Conservation (phyloP, 805 yeast genomes). For the Wickerhamiella bombiphila region DNA sequence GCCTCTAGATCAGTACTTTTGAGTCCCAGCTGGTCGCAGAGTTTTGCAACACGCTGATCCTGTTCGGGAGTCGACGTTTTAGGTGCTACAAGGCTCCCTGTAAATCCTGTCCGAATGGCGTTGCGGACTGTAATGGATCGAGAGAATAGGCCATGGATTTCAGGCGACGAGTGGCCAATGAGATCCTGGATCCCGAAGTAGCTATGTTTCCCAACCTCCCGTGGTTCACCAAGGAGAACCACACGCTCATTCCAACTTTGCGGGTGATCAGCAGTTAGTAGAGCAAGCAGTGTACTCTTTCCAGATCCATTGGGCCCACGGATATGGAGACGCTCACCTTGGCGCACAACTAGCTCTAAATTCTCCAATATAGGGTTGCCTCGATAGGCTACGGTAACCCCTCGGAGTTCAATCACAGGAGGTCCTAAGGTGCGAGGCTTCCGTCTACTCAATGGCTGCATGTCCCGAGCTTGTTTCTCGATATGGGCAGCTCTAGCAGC, state of each 20-base stretch:
- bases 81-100: constrained; percentile 50
- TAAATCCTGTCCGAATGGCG: constrained; percentile 57
- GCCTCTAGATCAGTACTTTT: constrained; percentile 22
- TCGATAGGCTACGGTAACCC: constrained; percentile 51
- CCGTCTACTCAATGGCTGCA: constrained; percentile 1
- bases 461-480: constrained; percentile 1
- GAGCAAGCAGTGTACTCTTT: constrained; percentile 70
- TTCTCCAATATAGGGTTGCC: constrained; percentile 38
- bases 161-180: constrained; percentile 89
- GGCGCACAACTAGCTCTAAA: constrained; percentile 49
- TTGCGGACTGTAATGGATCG: constrained; percentile 34
- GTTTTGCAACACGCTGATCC: constrained; percentile 28
- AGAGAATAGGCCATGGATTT: constrained; percentile 79
- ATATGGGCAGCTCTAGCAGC: constrained; percentile 2
- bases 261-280: constrained; percentile 90
- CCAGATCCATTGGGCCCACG: constrained; percentile 89
- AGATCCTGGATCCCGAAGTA: constrained; percentile 63
- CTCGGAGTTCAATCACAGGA: constrained; percentile 38
- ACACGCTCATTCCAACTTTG: constrained; percentile 79
- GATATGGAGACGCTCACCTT: constrained; percentile 78
- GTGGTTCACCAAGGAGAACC: constrained; percentile 44
- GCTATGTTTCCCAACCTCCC: constrained; percentile 60
- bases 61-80: constrained; percentile 27
- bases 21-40: constrained; percentile 34
- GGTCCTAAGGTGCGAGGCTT: background rate